Evolutionary conservation across 164 flowering plant species (phyloP).

Genomic region (Vitis amurensis): DNA sequence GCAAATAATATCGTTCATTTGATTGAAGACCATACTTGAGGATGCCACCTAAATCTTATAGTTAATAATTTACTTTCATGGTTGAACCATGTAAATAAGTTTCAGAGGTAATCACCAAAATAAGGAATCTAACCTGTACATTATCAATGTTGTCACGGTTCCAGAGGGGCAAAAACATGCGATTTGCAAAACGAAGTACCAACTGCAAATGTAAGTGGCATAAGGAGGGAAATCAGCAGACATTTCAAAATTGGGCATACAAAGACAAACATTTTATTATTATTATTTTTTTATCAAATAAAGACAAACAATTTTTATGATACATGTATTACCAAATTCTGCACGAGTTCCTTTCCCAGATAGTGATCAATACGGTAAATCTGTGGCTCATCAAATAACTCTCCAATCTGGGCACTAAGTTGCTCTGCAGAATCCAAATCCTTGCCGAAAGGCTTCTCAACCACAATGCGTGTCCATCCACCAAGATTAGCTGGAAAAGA

Average conservation of each 20-base stretch:
- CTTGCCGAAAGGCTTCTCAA: constrained; percentile 98
- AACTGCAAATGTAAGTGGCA: constrained; percentile 40
- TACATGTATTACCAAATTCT: constrained; percentile 73
- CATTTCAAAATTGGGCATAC: not conserved
- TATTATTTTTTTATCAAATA: too few species aligned
- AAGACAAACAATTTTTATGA: not conserved
- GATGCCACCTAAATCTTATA: too few species aligned
- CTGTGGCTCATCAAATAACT: constrained; percentile 85
- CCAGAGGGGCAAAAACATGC: constrained; percentile 76
- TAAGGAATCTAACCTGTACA: constrained; percentile 53
- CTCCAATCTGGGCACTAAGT: constrained; percentile 88
- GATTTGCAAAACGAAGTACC: constrained; percentile 85
- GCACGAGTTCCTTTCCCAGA: constrained; percentile 97
- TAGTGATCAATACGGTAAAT: constrained; percentile 99
- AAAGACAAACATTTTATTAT: not conserved
- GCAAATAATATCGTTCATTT: not conserved
- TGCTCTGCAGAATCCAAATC: constrained; percentile 85
- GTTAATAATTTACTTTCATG: not conserved
- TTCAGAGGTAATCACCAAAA: not conserved
- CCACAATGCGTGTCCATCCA: constrained; percentile 98
- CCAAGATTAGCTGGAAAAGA: constrained; percentile 80
- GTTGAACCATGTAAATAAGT: too few species aligned
- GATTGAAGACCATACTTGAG: too few species aligned
- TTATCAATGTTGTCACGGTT: constrained; percentile 75
- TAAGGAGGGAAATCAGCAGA: constrained; percentile 9